phyloP scores from a whole-genome alignment of 2,329 filamentous ascomycete genomes.

The Xylariaceae sp. region DNA sequence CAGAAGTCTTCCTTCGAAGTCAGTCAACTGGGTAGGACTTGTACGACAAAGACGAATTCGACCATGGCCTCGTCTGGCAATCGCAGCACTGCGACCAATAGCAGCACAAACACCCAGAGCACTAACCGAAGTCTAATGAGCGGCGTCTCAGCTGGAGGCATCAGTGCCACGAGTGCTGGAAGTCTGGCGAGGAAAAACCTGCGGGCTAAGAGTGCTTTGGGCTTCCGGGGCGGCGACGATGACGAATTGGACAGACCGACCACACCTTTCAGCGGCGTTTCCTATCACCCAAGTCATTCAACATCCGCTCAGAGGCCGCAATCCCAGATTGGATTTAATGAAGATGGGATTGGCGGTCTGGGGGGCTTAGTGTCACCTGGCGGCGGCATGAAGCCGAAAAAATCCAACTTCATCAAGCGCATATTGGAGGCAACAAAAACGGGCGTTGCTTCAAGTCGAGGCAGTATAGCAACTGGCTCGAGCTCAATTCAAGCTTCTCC shows the following conservation, averaged over 20 bases:
- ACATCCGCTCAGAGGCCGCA: constrained; percentile 53
- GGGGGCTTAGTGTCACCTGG: constrained; percentile 70
- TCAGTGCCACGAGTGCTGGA: constrained; percentile 93
- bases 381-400: constrained; percentile 57
- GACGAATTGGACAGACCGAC: constrained; percentile 52
- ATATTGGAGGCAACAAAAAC: constrained; percentile 94
- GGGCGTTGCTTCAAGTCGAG: constrained; percentile 82
- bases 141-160: constrained; percentile 80
- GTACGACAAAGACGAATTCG: constrained; percentile 81
- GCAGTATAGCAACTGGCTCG: constrained; percentile 67
- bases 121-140: constrained; percentile 91
- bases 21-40: constrained; percentile 69
- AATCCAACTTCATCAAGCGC: constrained; percentile 90
- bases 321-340: constrained; percentile 62
- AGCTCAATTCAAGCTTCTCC: constrained; percentile 39
- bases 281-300: constrained; percentile 85
- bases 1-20: constrained; percentile 79
- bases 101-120: constrained; percentile 67
- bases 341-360: constrained; percentile 64
- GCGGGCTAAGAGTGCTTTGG: constrained; percentile 62
- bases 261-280: constrained; percentile 70
- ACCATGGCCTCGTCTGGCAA: constrained; percentile 73
- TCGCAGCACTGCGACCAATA: constrained; percentile 61
- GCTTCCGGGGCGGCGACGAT: constrained; percentile 47
- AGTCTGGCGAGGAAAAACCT: constrained; percentile 77